Evolutionary conservation across 78 protist species (phyloP).

Genomic region (Polysphondylium violaceum): DNA sequence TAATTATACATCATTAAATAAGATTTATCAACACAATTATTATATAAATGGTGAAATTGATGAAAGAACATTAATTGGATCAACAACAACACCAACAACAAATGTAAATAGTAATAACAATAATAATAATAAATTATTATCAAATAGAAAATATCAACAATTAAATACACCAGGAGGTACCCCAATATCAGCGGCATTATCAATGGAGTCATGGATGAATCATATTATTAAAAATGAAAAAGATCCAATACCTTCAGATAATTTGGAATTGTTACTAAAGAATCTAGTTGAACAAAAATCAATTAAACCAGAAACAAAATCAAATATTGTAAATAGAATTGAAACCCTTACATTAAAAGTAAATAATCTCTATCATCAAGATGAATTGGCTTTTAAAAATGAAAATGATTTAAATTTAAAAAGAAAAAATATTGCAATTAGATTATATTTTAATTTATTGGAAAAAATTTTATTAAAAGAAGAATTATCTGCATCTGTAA

Average conservation of each 20-base stretch:
- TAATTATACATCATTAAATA: constrained; percentile 28
- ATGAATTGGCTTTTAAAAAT: neutral
- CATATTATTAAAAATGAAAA: neutral
- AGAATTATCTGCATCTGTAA: neutral
- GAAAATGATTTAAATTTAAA: constrained; percentile 17
- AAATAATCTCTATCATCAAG: neutral
- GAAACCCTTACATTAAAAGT: neutral
- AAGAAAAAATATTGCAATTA: constrained; percentile 19
- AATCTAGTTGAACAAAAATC: neutral
- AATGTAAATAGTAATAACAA: neutral
- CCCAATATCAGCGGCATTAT: constrained; percentile 21
- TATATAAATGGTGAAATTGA: constrained; percentile 75
- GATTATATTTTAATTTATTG: constrained; percentile 26
- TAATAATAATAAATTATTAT: neutral
- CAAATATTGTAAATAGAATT: constrained; percentile 9
- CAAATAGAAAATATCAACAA: neutral
- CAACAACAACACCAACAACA: neutral
- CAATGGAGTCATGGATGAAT: constrained; percentile 66
- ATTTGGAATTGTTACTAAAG: neutral
- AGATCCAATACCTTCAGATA: neutral
- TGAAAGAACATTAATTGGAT: constrained; percentile 13
- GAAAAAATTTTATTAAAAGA: constrained; percentile 1
- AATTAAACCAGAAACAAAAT: neutral
- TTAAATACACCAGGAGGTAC: neutral
- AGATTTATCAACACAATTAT: constrained; percentile 39